phyloP scores from a whole-genome alignment of 495 filamentous ascomycete species.

The Hypoxylon fragiforme region DNA sequence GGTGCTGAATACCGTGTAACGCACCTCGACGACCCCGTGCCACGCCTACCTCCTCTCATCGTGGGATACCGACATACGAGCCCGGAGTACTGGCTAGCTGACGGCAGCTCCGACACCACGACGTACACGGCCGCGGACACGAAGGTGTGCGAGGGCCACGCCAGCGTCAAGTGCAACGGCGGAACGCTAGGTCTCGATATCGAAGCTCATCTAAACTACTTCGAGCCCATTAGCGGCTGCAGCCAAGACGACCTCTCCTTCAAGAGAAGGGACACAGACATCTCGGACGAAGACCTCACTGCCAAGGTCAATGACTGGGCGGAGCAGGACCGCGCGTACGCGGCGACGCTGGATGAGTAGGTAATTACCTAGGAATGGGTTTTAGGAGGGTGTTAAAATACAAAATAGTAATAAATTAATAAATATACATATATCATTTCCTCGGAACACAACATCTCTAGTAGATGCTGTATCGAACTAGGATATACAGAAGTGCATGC shows the following conservation, averaged over 20 bases:
- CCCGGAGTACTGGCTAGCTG: slow-evolving; percentile 66
- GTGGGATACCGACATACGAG: slow-evolving; percentile 63
- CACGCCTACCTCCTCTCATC: slow-evolving; percentile 60
- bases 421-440: too few relatives aligned
- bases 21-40: slow-evolving; percentile 67
- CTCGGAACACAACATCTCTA: too few relatives aligned
- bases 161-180: slow-evolving; percentile 47
- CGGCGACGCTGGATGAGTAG: background rate
- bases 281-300: slow-evolving; percentile 40
- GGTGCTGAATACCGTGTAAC: slow-evolving; percentile 66
- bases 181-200: slow-evolving; percentile 38
- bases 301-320: slow-evolving; percentile 36
- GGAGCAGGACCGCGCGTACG: slow-evolving; percentile 29
- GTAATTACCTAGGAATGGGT: too few relatives aligned
- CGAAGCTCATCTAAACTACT: slow-evolving; percentile 43
- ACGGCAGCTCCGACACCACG: slow-evolving; percentile 21
- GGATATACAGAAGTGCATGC: too few relatives aligned
- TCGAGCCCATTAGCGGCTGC: slow-evolving; percentile 41
- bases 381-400: too few relatives aligned
- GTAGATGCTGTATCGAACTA: too few relatives aligned
- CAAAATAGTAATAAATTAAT: too few relatives aligned
- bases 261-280: slow-evolving; percentile 25
- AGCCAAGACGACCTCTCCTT: slow-evolving; percentile 20
- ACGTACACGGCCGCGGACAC: slow-evolving; percentile 38
- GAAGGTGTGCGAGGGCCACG: slow-evolving; percentile 42